Evolutionary conservation across 192 early-diverging fungal genomes (phyloP).

Genomic region (Allomyces arbusculus): DNA sequence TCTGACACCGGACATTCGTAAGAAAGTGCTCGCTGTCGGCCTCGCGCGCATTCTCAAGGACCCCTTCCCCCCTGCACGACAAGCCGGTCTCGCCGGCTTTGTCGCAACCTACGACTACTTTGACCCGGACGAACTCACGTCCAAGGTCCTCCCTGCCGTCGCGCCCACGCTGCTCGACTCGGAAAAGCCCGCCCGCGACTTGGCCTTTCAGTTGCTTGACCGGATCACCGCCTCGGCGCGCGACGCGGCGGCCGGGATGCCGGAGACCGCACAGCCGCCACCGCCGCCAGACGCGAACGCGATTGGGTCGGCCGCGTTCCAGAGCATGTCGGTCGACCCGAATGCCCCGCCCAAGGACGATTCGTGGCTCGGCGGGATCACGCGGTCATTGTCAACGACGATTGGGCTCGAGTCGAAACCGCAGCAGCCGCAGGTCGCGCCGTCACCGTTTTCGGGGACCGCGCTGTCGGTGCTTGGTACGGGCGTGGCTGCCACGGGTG

Average conservation of each 20-base stretch:
- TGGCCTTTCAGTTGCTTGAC: not conserved
- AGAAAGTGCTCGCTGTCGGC: not conserved
- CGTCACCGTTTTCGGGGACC: too few species aligned
- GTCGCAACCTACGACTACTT: constrained; percentile 49
- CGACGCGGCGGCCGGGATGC: not conserved
- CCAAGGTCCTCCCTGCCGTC: constrained; percentile 51
- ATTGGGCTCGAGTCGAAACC: too few species aligned
- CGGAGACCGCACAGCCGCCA: not conserved
- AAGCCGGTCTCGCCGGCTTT: constrained; percentile 61
- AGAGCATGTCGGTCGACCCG: too few species aligned
- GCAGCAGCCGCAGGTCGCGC: too few species aligned
- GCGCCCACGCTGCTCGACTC: constrained; percentile 47
- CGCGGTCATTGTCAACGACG: too few species aligned
- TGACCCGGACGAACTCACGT: constrained; percentile 46
- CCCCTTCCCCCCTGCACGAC: constrained; percentile 26
- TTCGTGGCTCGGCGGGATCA: too few species aligned
- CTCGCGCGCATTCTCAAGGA: not conserved
- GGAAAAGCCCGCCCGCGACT: constrained; percentile 26
- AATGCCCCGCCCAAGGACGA: too few species aligned
- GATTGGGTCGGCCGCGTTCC: too few species aligned
- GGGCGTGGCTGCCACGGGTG: too few species aligned
- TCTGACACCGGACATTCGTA: constrained; percentile 45
- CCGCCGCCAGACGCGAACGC: too few species aligned
- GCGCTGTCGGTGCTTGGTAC: too few species aligned
- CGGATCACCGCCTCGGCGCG: not conserved